Percentiles rank a stretch among this genome's conserved stretches.
Evolutionary conservation across 2,329 filamentous ascomycete species (phyloP).

Genomic region (Alternaria sp.): DNA sequence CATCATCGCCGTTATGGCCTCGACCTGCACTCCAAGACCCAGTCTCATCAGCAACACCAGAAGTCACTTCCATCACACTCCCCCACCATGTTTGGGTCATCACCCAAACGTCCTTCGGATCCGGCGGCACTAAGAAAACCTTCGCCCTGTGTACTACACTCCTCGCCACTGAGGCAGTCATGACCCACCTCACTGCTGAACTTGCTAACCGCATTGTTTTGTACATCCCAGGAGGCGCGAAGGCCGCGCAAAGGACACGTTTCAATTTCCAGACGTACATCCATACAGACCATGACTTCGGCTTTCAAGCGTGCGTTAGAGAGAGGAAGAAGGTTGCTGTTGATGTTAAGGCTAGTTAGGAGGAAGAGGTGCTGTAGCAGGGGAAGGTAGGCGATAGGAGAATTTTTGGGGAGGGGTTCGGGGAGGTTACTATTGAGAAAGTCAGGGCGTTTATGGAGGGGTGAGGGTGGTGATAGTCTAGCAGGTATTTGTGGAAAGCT

Average conservation of each 20-base stretch:
- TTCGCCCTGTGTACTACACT: background rate
- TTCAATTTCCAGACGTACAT: background rate
- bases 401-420: background rate
- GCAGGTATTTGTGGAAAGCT: background rate
- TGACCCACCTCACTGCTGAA: background rate
- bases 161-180: background rate
- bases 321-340: background rate
- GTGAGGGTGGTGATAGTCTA: background rate
- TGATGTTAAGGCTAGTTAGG: background rate
- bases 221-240: background rate
- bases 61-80: no score
- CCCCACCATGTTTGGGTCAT: background rate
- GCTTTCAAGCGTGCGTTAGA: background rate
- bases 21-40: no score
- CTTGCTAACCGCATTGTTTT: background rate
- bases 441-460: background rate
- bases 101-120: background rate
- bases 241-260: background rate
- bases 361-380: background rate
- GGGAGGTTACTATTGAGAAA: background rate
- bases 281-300: background rate
- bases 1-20: background rate
- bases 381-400: background rate
- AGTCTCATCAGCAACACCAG: background rate
- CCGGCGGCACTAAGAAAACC: background rate